phyloP scores from a whole-genome alignment of 2,329 filamentous ascomycete genomes.

The Ceratocystis eucalypticola region DNA sequence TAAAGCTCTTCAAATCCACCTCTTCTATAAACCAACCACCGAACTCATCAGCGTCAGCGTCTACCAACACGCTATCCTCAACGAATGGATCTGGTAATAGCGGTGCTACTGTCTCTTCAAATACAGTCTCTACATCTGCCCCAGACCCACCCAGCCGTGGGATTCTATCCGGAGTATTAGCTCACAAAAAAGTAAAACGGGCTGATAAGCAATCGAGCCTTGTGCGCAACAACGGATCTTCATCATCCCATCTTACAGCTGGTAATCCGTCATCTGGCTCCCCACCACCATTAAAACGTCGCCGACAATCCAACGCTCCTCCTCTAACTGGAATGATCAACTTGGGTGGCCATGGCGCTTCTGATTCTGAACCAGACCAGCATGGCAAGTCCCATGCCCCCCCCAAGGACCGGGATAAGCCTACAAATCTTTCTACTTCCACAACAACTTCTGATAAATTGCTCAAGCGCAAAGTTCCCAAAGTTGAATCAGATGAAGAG shows the following conservation, averaged over 20 bases:
- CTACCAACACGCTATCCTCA: background rate
- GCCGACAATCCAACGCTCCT: slow-evolving; percentile 13
- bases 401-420: slow-evolving; percentile 37
- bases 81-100: background rate
- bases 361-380: slow-evolving; percentile 42
- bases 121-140: background rate
- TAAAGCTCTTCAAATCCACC: slow-evolving; percentile 7
- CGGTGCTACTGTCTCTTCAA: background rate
- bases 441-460: slow-evolving; percentile 8
- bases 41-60: background rate
- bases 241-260: background rate
- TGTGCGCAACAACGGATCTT: background rate
- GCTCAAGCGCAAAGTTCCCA: slow-evolving; percentile 41
- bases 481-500: slow-evolving; percentile 45
- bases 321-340: background rate
- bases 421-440: slow-evolving; percentile 22
- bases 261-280: slow-evolving; percentile 5
- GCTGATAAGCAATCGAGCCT: slow-evolving; percentile 2
- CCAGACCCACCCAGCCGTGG: slow-evolving; percentile 6
- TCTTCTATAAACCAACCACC: background rate
- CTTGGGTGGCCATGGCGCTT: slow-evolving; percentile 30
- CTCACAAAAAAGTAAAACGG: slow-evolving; percentile 16
- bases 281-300: slow-evolving; percentile 13
- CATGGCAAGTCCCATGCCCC: slow-evolving; percentile 34
- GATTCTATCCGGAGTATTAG: slow-evolving; percentile 11